Evolutionary conservation across 140 eudicot genomes (phyloP).

Genomic region (Erigeron philadelphicus): DNA sequence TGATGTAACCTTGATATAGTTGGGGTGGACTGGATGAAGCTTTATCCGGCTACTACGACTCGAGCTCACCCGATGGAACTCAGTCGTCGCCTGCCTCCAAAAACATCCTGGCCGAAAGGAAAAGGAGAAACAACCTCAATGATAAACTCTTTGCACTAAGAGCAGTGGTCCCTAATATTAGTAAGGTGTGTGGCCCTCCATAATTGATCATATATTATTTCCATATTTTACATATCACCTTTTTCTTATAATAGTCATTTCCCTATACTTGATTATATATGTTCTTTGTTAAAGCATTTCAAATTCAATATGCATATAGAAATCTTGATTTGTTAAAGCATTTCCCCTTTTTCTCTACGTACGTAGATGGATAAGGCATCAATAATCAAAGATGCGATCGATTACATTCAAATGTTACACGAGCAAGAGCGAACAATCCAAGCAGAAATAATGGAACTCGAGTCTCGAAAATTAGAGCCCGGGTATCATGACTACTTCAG

Average conservation of each 20-base stretch:
- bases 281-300: too few relatives aligned
- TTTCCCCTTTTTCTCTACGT: neutral
- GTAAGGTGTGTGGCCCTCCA: constrained; percentile 58
- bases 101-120: constrained; percentile 56
- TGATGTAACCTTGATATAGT: constrained; percentile 23
- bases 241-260: neutral
- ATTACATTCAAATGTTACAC: constrained; percentile 53
- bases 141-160: constrained; percentile 77
- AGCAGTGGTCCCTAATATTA: constrained; percentile 84
- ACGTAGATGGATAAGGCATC: constrained; percentile 89
- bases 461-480: constrained; percentile 30
- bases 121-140: constrained; percentile 64
- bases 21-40: constrained; percentile 43
- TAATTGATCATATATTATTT: neutral
- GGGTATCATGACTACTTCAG: constrained; percentile 21
- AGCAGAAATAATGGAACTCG: constrained; percentile 50
- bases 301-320: too few relatives aligned
- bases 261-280: neutral
- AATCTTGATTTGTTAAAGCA: too few relatives aligned
- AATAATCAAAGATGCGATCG: constrained; percentile 72
- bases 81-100: constrained; percentile 5
- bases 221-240: neutral
- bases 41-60: neutral
- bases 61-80: constrained; percentile 16
- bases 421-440: constrained; percentile 52